phyloP scores from a whole-genome alignment of 148 eudicot species.

The Cornus suecica region DNA sequence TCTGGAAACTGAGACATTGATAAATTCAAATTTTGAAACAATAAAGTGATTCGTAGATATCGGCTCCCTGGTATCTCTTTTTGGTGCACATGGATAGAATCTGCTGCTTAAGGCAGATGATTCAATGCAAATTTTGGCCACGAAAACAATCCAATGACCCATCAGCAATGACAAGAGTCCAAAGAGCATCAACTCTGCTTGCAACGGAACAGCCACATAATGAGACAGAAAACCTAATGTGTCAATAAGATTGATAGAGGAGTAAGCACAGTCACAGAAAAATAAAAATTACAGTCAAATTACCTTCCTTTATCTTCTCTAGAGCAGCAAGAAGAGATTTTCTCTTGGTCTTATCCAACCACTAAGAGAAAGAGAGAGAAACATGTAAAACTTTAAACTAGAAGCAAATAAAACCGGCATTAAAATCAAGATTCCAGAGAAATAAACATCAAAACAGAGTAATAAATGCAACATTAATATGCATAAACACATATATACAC shows the following conservation, averaged over 20 bases:
- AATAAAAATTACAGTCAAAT: not conserved
- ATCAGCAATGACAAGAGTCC: slow-evolving; percentile 70
- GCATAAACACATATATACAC: too few species aligned
- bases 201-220: not conserved
- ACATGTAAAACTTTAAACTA: not conserved
- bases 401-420: not conserved
- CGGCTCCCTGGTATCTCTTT: slow-evolving; percentile 11
- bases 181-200: slow-evolving; percentile 72
- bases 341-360: slow-evolving; percentile 67
- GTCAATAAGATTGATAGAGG: not conserved
- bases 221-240: not conserved
- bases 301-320: slow-evolving; percentile 77
- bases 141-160: slow-evolving; percentile 66
- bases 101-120: slow-evolving; percentile 41
- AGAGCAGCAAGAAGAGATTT: slow-evolving; percentile 63
- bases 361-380: slow-evolving; percentile 30
- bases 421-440: not conserved
- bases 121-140: slow-evolving; percentile 68
- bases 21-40: slow-evolving; percentile 12
- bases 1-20: slow-evolving; percentile 24
- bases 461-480: too few species aligned
- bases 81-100: slow-evolving; percentile 56
- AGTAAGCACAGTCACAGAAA: not conserved
- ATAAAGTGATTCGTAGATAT: not conserved
- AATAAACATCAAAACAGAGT: too few species aligned